phyloP scores from a whole-genome alignment of 163 green algal genomes.

The Prototheca stagnorum region DNA sequence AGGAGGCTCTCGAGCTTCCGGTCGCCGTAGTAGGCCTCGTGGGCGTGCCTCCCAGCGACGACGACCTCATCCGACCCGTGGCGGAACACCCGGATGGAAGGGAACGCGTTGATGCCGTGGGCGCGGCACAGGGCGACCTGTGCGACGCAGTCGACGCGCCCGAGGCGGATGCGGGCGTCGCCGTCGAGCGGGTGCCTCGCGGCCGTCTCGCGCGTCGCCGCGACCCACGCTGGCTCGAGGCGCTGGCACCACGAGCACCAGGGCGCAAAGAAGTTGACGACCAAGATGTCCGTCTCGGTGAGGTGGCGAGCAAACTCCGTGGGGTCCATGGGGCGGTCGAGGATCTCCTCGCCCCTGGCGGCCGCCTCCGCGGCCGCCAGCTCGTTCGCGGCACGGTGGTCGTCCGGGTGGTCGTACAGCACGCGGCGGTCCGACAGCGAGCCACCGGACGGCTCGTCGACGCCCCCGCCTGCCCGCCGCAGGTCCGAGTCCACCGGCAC shows the following conservation, averaged over 20 bases:
- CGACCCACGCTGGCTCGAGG: slow-evolving; percentile 79
- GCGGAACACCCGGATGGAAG: slow-evolving; percentile 76
- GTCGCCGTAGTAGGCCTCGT: slow-evolving; percentile 61
- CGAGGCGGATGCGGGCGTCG: slow-evolving; percentile 67
- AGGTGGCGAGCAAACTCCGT: slow-evolving; percentile 15
- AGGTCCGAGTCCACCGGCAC: slow-evolving; percentile 51
- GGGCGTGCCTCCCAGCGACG: slow-evolving; percentile 20
- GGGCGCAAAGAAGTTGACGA: slow-evolving; percentile 83
- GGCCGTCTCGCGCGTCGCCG: slow-evolving; percentile 61
- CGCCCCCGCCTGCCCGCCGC: slow-evolving; percentile 20
- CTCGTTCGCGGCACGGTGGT: slow-evolving; percentile 12
- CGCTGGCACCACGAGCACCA: slow-evolving; percentile 91
- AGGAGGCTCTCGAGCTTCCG: slow-evolving; percentile 64
- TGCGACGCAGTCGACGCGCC: slow-evolving; percentile 70
- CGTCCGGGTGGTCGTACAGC: slow-evolving; percentile 26
- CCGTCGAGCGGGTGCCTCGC: slow-evolving; percentile 64
- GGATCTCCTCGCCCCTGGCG: background rate
- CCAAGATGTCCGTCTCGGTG: slow-evolving; percentile 37
- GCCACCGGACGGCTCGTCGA: too few species aligned
- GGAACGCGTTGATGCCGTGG: slow-evolving; percentile 76
- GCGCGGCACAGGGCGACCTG: slow-evolving; percentile 60
- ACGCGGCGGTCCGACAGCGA: slow-evolving; percentile 2
- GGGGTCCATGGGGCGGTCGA: background rate
- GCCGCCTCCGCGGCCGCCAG: too few species aligned
- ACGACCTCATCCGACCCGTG: slow-evolving; percentile 44